These are phyloP conservation scores for Penicillium sp. DNA, from an alignment of 2,329 filamentous ascomycete species.

Conservation along the genomic window DNA sequence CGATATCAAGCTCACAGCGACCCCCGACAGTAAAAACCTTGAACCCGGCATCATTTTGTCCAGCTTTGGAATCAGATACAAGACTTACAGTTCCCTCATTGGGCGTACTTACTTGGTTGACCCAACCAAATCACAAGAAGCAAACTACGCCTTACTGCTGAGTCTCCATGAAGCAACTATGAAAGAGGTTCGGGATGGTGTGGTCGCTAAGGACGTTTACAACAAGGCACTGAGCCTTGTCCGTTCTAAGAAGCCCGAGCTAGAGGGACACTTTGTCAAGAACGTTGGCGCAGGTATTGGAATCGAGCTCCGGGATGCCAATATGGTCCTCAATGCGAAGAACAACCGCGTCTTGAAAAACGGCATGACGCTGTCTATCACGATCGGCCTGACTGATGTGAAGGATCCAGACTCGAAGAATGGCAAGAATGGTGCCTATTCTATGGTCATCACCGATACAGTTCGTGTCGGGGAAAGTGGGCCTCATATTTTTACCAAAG, in stretches of 20 bases:
- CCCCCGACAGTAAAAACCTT: slow-evolving; percentile 77
- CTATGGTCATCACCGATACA: slow-evolving; percentile 86
- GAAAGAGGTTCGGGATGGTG: slow-evolving; percentile 85
- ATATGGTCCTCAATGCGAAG: slow-evolving; percentile 81
- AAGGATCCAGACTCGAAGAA: slow-evolving; percentile 84
- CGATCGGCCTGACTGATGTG: slow-evolving; percentile 84
- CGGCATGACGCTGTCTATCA: slow-evolving; percentile 93
- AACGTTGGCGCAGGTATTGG: slow-evolving; percentile 90
- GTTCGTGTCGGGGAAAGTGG: slow-evolving; percentile 71
- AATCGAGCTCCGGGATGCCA: slow-evolving; percentile 82
- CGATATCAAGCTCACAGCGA: slow-evolving; percentile 75
- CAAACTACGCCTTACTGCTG: slow-evolving; percentile 84
- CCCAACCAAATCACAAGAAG: slow-evolving; percentile 92
- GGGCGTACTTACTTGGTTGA: slow-evolving; percentile 94
- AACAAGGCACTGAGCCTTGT: slow-evolving; percentile 77
- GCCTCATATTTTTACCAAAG: slow-evolving; percentile 84
- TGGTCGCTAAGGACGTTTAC: slow-evolving; percentile 84
- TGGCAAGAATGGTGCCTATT: slow-evolving; percentile 85
- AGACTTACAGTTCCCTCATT: slow-evolving; percentile 90
- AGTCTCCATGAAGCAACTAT: slow-evolving; percentile 84
- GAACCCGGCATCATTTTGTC: slow-evolving; percentile 93
- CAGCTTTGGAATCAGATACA: slow-evolving; percentile 87
- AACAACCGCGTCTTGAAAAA: slow-evolving; percentile 81
- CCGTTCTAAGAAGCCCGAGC: slow-evolving; percentile 86
- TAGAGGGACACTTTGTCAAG: slow-evolving; percentile 92